Percentiles rank a stretch among this genome's conserved stretches.
phyloP scores from a whole-genome alignment of 805 yeast species.

The Kodamaea kakaduensis region DNA sequence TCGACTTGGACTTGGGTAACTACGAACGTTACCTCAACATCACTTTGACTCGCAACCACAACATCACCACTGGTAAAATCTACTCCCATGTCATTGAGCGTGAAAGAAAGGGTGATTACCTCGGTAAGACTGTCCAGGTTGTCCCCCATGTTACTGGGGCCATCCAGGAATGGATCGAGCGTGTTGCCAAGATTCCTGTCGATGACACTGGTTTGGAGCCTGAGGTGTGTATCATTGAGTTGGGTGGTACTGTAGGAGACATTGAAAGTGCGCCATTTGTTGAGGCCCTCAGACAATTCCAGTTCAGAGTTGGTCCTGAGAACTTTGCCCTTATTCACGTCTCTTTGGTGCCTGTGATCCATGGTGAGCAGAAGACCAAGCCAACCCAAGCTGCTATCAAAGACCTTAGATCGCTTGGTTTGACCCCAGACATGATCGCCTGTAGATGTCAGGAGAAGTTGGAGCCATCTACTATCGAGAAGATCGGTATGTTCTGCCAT shows the following conservation, averaged over 20 bases:
- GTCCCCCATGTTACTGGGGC: constrained; percentile 98
- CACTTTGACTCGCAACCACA: constrained; percentile 89
- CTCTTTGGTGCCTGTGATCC: constrained; percentile 94
- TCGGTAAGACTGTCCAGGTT: constrained; percentile 99
- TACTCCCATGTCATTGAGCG: constrained; percentile 90
- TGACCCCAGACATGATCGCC: constrained; percentile 95
- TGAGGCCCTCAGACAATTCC: constrained; percentile 98
- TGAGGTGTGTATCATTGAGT: constrained; percentile 93
- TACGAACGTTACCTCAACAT: constrained; percentile 95
- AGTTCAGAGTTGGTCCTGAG: constrained; percentile 91
- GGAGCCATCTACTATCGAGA: constrained; percentile 81
- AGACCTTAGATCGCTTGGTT: constrained; percentile 91
- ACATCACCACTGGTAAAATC: constrained; percentile 97
- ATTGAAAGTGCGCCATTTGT: constrained; percentile 98
- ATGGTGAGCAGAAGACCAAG: constrained; percentile 98
- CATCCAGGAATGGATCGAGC: constrained; percentile 97
- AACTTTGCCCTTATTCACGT: constrained; percentile 96
- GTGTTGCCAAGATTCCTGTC: constrained; percentile 87
- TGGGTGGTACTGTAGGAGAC: constrained; percentile 99
- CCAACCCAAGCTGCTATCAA: constrained; percentile 99
- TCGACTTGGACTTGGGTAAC: constrained; percentile 95
- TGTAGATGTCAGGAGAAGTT: constrained; percentile 89
- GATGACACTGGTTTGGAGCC: constrained; percentile 86
- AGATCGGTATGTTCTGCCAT: constrained; percentile 98
- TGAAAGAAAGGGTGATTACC: constrained; percentile 94